Conservation (phyloP, 768 basidiomycete genomes). For the Leccinum ochraceum region DNA sequence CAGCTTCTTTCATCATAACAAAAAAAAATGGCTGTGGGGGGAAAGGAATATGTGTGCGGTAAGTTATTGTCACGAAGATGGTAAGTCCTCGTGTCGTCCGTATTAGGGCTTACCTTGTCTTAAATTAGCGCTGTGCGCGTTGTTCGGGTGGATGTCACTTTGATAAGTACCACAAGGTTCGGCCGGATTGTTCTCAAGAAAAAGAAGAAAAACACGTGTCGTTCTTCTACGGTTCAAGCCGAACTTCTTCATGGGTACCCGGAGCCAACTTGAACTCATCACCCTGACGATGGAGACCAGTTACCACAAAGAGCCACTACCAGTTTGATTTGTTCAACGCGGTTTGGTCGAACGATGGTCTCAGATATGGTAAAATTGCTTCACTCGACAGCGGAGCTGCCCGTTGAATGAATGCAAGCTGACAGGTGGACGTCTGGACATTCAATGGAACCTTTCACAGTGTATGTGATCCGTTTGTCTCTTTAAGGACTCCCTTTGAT, state of each 20-base stretch:
- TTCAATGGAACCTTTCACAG: conserved; percentile 1
- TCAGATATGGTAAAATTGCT: conserved; percentile 44
- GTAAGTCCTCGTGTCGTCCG: not conserved
- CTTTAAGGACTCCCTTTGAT: conserved; percentile 1
- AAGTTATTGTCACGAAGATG: not conserved
- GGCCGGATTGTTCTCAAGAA: not conserved
- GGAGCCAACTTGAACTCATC: not conserved
- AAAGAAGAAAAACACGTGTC: not conserved
- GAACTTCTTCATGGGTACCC: not conserved
- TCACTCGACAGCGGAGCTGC: conserved; percentile 43
- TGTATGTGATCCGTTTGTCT: not conserved
- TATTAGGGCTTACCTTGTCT: not conserved
- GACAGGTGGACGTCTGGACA: not conserved
- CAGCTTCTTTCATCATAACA: not conserved
- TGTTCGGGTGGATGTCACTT: not conserved
- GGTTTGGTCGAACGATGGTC: conserved; percentile 38
- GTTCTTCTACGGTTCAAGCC: not conserved
- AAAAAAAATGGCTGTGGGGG: not conserved
- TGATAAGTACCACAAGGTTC: too few relatives aligned
- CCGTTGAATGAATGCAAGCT: not conserved
- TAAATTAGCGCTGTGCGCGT: not conserved
- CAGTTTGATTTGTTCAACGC: not conserved
- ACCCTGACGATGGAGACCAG: conserved; percentile 17
- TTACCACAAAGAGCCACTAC: conserved; percentile 17
- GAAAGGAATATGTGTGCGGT: not conserved